A percentile compares a stretch with the other conserved stretches of the same genome.
These are phyloP conservation scores for Andrographis paniculata DNA, from an alignment of 305 asterid genomes.

Conservation along the genomic window DNA sequence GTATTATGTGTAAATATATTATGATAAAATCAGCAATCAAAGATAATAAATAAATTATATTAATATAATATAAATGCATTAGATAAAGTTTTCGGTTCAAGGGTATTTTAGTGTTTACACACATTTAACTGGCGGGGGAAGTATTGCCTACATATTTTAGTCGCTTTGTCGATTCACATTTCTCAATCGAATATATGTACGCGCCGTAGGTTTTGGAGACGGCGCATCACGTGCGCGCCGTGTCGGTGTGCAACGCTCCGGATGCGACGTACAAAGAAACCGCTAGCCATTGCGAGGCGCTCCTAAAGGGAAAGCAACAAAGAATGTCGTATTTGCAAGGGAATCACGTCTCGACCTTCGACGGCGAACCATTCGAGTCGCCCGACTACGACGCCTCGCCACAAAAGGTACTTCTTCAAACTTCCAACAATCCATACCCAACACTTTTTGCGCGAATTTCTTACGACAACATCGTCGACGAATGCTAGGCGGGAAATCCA, in stretches of 20 bases:
- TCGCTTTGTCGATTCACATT: no score
- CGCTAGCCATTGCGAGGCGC: constrained; percentile 83
- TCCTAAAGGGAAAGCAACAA: constrained; percentile 70
- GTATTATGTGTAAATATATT: no score
- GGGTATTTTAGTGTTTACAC: no score
- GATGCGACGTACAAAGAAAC: constrained; percentile 78
- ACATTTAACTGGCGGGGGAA: no score
- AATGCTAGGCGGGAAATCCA: constrained; percentile 3
- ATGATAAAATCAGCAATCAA: no score
- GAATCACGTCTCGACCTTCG: constrained; percentile 33
- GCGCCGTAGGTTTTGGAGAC: constrained; percentile 66
- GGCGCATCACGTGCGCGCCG: constrained; percentile 71
- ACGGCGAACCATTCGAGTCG: constrained; percentile 24
- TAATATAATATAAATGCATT: no score
- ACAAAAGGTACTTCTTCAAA: constrained; percentile 20
- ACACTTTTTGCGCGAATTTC: neutral
- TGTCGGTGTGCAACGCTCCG: constrained; percentile 63
- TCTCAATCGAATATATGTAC: neutral
- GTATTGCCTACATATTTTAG: no score
- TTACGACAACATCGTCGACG: no score
- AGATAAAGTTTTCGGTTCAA: no score
- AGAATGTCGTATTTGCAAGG: constrained; percentile 71
- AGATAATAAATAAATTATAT: no score
- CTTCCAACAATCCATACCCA: neutral
- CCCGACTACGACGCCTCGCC: neutral